Evolutionary conservation across 2,329 filamentous ascomycete species (phyloP).

Genomic region (Drechslera avenae): DNA sequence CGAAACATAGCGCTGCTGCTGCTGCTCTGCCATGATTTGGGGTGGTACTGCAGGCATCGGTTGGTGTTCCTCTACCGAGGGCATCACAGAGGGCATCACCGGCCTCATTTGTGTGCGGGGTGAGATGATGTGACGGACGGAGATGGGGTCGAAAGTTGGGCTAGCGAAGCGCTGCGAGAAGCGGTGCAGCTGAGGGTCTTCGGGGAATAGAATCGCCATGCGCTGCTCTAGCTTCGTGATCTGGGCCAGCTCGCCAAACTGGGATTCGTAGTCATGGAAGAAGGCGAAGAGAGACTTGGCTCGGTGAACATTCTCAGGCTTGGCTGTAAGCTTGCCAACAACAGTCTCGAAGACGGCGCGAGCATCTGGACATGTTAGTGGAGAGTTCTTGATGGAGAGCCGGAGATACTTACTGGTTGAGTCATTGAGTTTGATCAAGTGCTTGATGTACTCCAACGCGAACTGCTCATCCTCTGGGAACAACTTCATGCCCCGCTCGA

Average conservation of each 20-base stretch:
- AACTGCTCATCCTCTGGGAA: conserved; percentile 95
- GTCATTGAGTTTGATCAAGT: conserved; percentile 89
- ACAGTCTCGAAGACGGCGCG: conserved; percentile 95
- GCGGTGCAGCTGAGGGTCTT: conserved; percentile 75
- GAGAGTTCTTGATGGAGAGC: background rate
- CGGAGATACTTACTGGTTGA: conserved; percentile 73
- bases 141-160: conserved; percentile 76
- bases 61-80: conserved; percentile 38
- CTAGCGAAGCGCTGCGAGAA: conserved; percentile 77
- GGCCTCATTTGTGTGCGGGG: conserved; percentile 74
- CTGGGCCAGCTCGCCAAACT: conserved; percentile 89
- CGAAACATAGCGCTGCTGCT: conserved; percentile 34
- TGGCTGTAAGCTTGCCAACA: conserved; percentile 78
- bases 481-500: conserved; percentile 88
- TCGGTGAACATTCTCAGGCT: conserved; percentile 73
- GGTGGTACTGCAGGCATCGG: conserved; percentile 23
- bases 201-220: conserved; percentile 91
- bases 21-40: conserved; percentile 26
- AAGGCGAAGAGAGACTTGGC: conserved; percentile 86
- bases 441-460: conserved; percentile 94
- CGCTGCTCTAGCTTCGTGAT: conserved; percentile 88
- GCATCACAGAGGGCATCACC: conserved; percentile 40
- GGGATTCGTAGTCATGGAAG: conserved; percentile 93
- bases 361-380: conserved; percentile 66
- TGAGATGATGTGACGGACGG: conserved; percentile 81